Evolutionary conservation across 2,329 filamentous ascomycete species (phyloP), one percentile per base, ranked within the genome.

Genomic region (Botrytis tulipae): DNA sequence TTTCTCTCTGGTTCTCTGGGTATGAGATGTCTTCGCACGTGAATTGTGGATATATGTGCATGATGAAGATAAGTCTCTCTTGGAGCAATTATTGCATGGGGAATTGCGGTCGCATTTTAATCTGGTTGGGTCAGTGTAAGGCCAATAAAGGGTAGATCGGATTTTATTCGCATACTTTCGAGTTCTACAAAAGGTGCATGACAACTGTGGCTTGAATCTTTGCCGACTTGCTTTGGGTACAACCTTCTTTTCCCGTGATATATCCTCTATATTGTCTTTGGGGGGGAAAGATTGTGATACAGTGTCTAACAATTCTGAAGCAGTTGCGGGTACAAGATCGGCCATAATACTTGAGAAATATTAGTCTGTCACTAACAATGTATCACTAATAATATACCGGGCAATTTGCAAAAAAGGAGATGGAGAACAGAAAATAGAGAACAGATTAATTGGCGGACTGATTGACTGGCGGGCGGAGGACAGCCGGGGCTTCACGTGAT

Each of bases 31-130:
- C 51, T 74, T 77, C 48, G 73, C 71, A 54, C 72, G 78, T 81
- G 83, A 75, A 82, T 83, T 59, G 85, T 86, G 70, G 83, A 86
- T 78, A 87, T 76, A 89, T 10, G 82, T 79, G 78, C 87, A 89
- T 14, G 82, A 79, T 7, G 85, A 83, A 3, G 82, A 78, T 37
- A 84, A 83, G 59, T 83, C 84, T 77, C 86, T 86, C 76, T 86
- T 87, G 57, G 83, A 77, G 77, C 87, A 89, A 78, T 88, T 86
- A 25, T 82, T 78, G 79, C 87, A 89, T 63, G 87, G 87, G 57
- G 83, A 78, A 6, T 80, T 79, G 57, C 87, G 84, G 78, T 89
- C 86, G 79, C 87, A 89, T 77, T 88, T 89, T 51, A 80, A 70
- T 75, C 78, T 80, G 32, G 16, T 46, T 60, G 32, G 40, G 67